Conservation (phyloP, 306 rosid genomes). For the Sindora glabra region DNA sequence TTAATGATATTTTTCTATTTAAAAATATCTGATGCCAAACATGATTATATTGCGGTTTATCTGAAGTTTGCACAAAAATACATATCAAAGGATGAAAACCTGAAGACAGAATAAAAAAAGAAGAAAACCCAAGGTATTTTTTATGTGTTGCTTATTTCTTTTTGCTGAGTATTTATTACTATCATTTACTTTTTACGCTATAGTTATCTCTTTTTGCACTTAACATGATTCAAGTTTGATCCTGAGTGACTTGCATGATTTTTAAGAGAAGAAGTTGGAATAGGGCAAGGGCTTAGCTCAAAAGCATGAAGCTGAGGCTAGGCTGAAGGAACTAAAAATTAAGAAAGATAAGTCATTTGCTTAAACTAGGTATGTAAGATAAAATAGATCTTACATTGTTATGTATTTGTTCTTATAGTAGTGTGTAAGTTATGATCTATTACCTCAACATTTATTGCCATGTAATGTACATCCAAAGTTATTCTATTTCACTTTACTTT, state of each 20-base stretch:
- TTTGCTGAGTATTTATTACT: not conserved
- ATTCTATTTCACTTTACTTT: not conserved
- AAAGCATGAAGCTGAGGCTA: constrained; percentile 54
- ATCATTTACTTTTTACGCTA: not conserved
- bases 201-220: not conserved
- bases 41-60: constrained; percentile 10
- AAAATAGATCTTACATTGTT: not conserved
- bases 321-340: constrained; percentile 35
- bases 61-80: constrained; percentile 44
- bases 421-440: not conserved
- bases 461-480: not conserved
- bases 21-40: constrained; percentile 10
- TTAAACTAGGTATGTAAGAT: constrained; percentile 52
- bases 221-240: not conserved
- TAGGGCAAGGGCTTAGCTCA: constrained; percentile 65
- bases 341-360: constrained; percentile 68
- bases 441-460: not conserved
- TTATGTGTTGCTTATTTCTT: not conserved
- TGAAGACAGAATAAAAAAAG: constrained; percentile 61
- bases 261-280: constrained; percentile 47
- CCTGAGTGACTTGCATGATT: constrained; percentile 5
- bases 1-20: not conserved
- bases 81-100: constrained; percentile 58
- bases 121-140: constrained; percentile 82
- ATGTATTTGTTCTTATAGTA: not conserved